Base-by-base conservation (phyloP, 768 basidiomycete genomes). In the Glaciozyma antarctica region DNA sequence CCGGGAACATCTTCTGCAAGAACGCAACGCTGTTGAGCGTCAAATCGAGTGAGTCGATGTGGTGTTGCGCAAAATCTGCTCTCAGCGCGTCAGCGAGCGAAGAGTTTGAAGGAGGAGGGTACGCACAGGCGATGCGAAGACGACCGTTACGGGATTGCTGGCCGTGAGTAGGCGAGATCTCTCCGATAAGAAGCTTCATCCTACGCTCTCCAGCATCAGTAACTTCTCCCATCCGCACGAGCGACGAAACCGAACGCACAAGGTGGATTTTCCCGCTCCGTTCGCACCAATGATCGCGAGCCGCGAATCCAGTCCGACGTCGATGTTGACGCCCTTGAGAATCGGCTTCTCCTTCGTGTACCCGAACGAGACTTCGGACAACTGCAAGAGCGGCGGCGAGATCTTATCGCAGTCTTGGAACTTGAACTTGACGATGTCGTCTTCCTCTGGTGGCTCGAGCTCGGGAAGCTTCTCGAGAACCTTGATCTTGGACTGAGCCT, bases 381-480 rank as follows among this genome's bases (percentile, higher is more conserved):
- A 84, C 75, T 98, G 95, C 22, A 99, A 80, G 19, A 98, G 77
- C 0, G 95, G 95, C 10, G 95, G 93, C 7, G 95, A 92, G 72
- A 98, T 90, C 79, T 98, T 98, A 74, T 98, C 95, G 10, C 91
- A 85, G 65, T 95, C 93, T 2, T 91, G 90, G 82, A 99, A 88
- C 86, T 85, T 93, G 83, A 99, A 99, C 43, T 82, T 86, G 77
- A 98, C 94, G 9, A 83, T 87, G 73, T 97, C 94, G 55, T 92
- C 92, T 72, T 83, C 82, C 75, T 92, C 92, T 7, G 95, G 95
- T 43, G 92, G 91, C 71, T 92, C 82, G 48, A 97, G 80, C 68
- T 93, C 92, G 5, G 94, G 95, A 45, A 99, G 79, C 86, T 97
- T 90, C 74, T 90, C 84, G 24, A 85, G 79, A 57, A 84, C 82